These are phyloP conservation scores for Spencermartinsiella ligniputridi DNA, from an alignment of 1,139 yeast species.

Conservation along the genomic window DNA sequence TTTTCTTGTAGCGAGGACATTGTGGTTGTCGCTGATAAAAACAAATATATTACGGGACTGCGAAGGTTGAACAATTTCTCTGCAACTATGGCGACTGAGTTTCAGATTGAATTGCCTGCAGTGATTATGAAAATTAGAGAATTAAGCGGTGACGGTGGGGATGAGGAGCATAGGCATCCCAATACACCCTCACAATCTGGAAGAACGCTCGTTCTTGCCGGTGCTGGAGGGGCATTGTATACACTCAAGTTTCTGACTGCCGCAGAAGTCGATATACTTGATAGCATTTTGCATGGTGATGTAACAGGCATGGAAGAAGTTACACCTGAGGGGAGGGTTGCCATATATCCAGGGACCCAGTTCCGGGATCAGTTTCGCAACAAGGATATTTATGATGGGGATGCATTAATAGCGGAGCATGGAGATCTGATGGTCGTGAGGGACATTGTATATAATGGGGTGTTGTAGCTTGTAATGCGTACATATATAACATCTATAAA, in stretches of 20 bases:
- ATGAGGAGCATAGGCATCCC: not conserved
- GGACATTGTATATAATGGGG: not conserved
- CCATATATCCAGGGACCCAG: not conserved
- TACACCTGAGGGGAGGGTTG: not conserved
- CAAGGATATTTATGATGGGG: not conserved
- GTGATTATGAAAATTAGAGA: conserved; percentile 7
- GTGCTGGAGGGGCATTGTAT: conserved; percentile 14
- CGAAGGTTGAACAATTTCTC: conserved; percentile 3
- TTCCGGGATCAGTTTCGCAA: not conserved
- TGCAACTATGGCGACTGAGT: conserved; percentile 7
- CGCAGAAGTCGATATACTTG: not conserved
- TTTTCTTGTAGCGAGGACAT: conserved; percentile 10
- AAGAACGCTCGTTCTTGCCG: conserved; percentile 8
- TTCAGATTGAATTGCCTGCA: conserved; percentile 12
- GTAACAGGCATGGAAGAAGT: not conserved
- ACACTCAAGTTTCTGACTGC: conserved; percentile 3
- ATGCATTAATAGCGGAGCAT: not conserved
- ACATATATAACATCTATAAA: not conserved
- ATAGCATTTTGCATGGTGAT: not conserved
- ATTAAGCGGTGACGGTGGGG: not conserved
- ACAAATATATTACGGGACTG: conserved; percentile 13
- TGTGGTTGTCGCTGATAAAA: conserved; percentile 17
- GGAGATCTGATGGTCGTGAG: not conserved
- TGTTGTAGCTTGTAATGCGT: too few relatives aligned
- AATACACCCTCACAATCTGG: not conserved